phyloP scores from a whole-genome alignment of 148 eudicot species.

The Rhododendron mucronatum region DNA sequence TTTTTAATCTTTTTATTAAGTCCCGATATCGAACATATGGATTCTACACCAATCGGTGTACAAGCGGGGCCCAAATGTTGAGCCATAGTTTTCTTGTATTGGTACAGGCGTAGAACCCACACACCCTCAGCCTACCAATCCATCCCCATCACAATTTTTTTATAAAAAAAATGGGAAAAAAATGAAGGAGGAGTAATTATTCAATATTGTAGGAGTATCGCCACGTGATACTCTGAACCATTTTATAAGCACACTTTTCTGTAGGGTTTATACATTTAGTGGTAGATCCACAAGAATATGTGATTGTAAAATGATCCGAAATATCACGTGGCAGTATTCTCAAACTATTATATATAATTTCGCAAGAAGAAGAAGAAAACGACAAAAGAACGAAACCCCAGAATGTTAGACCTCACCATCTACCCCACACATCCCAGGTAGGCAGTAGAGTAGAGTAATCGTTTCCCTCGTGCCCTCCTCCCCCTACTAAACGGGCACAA shows the following conservation, averaged over 20 bases:
- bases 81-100: neutral
- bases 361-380: neutral
- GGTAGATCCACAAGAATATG: no score
- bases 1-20: no score
- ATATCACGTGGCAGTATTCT: no score
- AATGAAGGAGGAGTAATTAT: no score
- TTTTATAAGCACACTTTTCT: accelerated
- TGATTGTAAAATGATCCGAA: no score
- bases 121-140: neutral
- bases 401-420: neutral
- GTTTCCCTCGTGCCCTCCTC: neutral
- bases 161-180: no score
- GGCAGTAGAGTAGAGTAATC: neutral
- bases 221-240: no score
- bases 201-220: no score
- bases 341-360: no score
- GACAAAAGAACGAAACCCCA: neutral
- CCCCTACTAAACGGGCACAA: neutral
- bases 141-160: neutral
- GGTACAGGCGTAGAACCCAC: neutral
- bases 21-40: no score
- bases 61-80: neutral
- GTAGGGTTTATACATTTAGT: no score
- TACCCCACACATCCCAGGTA: neutral
- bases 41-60: no score